Base-by-base conservation (phyloP, 768 basidiomycete species). In the Agrocybe praecox region DNA sequence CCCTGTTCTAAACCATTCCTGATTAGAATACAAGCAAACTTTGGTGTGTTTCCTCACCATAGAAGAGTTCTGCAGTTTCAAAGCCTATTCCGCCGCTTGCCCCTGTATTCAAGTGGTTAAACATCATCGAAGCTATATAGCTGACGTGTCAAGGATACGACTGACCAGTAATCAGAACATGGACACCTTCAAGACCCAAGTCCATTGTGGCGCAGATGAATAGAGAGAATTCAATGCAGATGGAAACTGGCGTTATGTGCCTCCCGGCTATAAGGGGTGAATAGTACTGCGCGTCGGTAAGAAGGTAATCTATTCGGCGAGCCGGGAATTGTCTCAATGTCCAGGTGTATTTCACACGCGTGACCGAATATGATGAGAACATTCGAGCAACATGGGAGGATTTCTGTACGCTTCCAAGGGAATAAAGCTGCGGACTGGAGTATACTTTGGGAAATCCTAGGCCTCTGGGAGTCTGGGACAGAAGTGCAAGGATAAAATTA, bases 51-150 rank as follows among this genome's bases (percentile, higher is more conserved):
- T 24, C 72, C 75, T 65, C 56, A 85, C 88, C 75, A 29, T 86
- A 76, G 65, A 85, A 91, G 0, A 81, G 65, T 12, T 75, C 75
- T 15, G 77, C 76, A 4, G 85, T 88, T 62, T 82, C 85, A 0
- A 89, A 74, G 9, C 90, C 90, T 33, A 92, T 91, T 0, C 88
- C 89, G 3, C 89, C 89, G 61, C 85, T 89, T 2, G 89, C 88
- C 48, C 90, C 90, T 86, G 11, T 18, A 40, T 23, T 26, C 29
- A 47, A 32, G 14, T 47, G 8, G 23, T 22, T 1, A 48, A 2
- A 40, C 8, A 19, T 21, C 23, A 40, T 17, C 17, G 24, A 19
- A 6, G 11, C 17, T 34, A n/a, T 22, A 34, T n/a, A 23, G n/a
- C 33, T 18, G 1, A 15, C 9, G 46, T 26, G 6, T 29, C 12